phyloP scores from a whole-genome alignment of 495 filamentous ascomycete species.

The Acidomyces sp. region DNA sequence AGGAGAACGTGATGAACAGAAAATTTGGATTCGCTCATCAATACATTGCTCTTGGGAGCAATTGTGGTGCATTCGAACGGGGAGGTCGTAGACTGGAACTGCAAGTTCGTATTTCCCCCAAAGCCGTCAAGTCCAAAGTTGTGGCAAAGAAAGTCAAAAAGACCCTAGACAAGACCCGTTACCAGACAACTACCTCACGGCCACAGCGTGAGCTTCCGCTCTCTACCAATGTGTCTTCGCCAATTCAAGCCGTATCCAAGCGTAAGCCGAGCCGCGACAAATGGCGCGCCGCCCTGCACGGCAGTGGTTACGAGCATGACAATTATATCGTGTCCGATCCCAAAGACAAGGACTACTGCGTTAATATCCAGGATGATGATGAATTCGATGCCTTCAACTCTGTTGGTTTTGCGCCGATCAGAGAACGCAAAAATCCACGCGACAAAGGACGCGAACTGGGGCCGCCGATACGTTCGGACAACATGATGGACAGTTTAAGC shows the following conservation, averaged over 20 bases:
- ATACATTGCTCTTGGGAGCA: slow-evolving; percentile 45
- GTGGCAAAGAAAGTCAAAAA: slow-evolving; percentile 19
- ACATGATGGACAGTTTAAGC: slow-evolving; percentile 45
- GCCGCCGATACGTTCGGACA: slow-evolving; percentile 60
- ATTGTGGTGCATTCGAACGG: slow-evolving; percentile 37
- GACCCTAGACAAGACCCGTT: slow-evolving; percentile 17
- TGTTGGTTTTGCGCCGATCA: slow-evolving; percentile 32
- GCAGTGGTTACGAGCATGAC: slow-evolving; percentile 38
- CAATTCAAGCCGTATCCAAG: slow-evolving; percentile 45
- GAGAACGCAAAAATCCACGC: slow-evolving; percentile 5
- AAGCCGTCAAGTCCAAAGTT: slow-evolving; percentile 31
- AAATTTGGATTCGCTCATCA: slow-evolving; percentile 46
- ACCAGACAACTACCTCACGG: slow-evolving; percentile 21
- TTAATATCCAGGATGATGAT: slow-evolving; percentile 33
- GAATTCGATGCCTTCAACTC: slow-evolving; percentile 47
- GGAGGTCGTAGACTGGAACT: slow-evolving; percentile 43
- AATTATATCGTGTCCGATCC: slow-evolving; percentile 39
- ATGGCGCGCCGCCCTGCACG: slow-evolving; percentile 23
- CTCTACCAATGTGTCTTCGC: slow-evolving; percentile 82
- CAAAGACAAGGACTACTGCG: slow-evolving; percentile 28
- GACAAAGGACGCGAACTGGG: slow-evolving; percentile 37
- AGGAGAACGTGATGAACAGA: slow-evolving; percentile 49
- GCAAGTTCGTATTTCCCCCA: slow-evolving; percentile 38
- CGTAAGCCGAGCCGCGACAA: slow-evolving; percentile 29
- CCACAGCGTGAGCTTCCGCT: slow-evolving; percentile 33